Evolutionary conservation across 441 rosid genomes (phyloP).

Genomic region (Erodium trifolium): DNA sequence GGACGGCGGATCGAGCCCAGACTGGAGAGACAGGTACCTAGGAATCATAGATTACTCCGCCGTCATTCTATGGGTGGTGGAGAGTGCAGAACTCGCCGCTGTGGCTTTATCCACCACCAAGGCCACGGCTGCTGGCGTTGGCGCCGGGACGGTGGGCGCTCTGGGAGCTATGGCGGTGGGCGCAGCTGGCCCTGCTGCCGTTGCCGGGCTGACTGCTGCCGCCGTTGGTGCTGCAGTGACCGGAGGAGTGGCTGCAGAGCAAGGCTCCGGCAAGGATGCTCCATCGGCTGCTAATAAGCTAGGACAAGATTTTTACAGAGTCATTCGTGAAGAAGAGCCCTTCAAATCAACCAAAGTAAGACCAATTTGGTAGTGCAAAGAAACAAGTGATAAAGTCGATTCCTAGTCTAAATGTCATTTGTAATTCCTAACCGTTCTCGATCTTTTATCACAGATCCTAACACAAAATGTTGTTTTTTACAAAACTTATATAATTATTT

Average conservation of each 20-base stretch:
- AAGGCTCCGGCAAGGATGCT: constrained; percentile 30
- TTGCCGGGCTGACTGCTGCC: constrained; percentile 53
- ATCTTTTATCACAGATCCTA: no score
- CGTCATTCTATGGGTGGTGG: constrained; percentile 70
- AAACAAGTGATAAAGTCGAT: no score
- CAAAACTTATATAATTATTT: no score
- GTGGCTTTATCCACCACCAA: constrained; percentile 18
- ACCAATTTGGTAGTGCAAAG: background rate
- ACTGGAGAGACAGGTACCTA: constrained; percentile 66
- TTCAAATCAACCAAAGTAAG: constrained; percentile 78
- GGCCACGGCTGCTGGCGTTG: background rate
- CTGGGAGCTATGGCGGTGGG: constrained; percentile 64
- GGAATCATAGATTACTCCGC: constrained; percentile 77
- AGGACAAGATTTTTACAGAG: constrained; percentile 68
- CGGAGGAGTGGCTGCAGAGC: constrained; percentile 62
- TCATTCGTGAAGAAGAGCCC: constrained; percentile 75
- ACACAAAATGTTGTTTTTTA: no score
- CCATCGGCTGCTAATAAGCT: constrained; percentile 29
- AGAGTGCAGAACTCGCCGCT: constrained; percentile 33
- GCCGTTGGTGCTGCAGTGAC: constrained; percentile 73
- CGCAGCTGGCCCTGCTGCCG: constrained; percentile 55
- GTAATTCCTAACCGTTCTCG: no score
- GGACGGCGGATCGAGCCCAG: constrained; percentile 30
- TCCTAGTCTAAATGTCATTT: no score
- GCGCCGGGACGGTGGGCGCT: constrained; percentile 39